These are phyloP conservation scores for Nothophytophthora sp. DNA, from an alignment of 352 stramenopile genomes.

Conservation along the genomic window DNA sequence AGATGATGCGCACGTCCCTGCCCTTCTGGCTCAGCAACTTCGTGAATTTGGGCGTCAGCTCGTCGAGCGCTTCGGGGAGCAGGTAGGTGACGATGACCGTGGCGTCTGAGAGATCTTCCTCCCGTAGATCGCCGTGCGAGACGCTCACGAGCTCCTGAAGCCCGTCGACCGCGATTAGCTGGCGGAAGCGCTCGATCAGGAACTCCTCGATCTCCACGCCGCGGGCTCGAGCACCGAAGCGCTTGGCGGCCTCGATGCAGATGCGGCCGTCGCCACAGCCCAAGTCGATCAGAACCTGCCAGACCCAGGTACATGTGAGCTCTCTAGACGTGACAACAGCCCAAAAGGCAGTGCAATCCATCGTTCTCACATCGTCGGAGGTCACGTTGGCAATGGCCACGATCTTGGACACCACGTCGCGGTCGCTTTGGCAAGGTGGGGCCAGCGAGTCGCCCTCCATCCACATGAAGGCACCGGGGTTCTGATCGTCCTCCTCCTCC, in stretches of 20 bases:
- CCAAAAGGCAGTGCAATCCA: background rate
- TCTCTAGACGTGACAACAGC: background rate
- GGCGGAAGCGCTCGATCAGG: slow-evolving; percentile 46
- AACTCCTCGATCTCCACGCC: slow-evolving; percentile 63
- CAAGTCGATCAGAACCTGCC: slow-evolving; percentile 53
- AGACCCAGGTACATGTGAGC: background rate
- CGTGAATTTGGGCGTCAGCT: slow-evolving; percentile 41
- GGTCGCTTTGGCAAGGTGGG: slow-evolving; percentile 61
- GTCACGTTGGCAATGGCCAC: slow-evolving; percentile 47
- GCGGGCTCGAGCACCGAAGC: slow-evolving; percentile 40
- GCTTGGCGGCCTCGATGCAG: slow-evolving; percentile 50
- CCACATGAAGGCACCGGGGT: slow-evolving; percentile 57
- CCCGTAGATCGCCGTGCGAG: slow-evolving; percentile 48
- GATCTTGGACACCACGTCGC: slow-evolving; percentile 57
- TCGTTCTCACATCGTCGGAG: slow-evolving; percentile 33
- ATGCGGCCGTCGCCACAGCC: slow-evolving; percentile 62
- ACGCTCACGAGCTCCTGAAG: slow-evolving; percentile 47
- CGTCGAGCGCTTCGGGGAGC: slow-evolving; percentile 48
- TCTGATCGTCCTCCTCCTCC: slow-evolving; percentile 41
- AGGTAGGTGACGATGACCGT: slow-evolving; percentile 66
- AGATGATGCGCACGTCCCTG: slow-evolving; percentile 53
- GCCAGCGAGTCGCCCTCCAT: slow-evolving; percentile 63
- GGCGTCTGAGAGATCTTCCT: slow-evolving; percentile 48
- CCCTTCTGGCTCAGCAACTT: slow-evolving; percentile 29
- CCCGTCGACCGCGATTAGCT: slow-evolving; percentile 32